Evolutionary conservation across 805 yeast species (phyloP).

Genomic region (Babjeviella inositovora): DNA sequence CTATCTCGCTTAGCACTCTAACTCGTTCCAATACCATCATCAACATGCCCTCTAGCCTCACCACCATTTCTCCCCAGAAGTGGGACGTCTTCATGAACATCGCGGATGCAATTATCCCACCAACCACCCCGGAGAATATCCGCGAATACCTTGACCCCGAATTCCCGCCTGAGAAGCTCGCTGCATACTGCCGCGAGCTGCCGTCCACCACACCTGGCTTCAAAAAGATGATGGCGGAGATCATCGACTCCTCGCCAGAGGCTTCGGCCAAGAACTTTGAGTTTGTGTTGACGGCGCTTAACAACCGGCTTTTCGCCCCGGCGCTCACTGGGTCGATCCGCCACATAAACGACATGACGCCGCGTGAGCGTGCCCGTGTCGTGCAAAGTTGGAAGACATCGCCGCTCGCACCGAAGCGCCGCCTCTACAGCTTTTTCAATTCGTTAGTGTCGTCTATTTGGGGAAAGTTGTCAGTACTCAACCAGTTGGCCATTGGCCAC

Average conservation of each 20-base stretch:
- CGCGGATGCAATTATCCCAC: constrained; percentile 3
- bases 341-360: constrained; percentile 16
- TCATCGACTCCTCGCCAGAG: too few relatives aligned
- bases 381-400: constrained; percentile 23
- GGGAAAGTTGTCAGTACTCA: constrained; percentile 12
- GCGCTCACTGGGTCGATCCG: constrained; percentile 16
- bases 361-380: constrained; percentile 12
- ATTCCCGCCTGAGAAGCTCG: too few relatives aligned
- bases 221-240: too few relatives aligned
- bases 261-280: constrained; percentile 1
- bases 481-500: constrained; percentile 17
- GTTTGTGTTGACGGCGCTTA: constrained; percentile 2
- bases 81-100: constrained; percentile 3
- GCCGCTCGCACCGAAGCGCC: constrained; percentile 15
- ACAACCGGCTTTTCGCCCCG: constrained; percentile 8
- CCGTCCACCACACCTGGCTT: too few relatives aligned
- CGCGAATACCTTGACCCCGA: too few relatives aligned
- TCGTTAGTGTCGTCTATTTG: constrained; percentile 11
- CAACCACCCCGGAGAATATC: constrained; percentile 1
- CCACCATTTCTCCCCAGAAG: too few relatives aligned
- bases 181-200: too few relatives aligned
- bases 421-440: constrained; percentile 13
- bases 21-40: too few relatives aligned
- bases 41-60: too few relatives aligned
- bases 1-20: too few relatives aligned